Percentiles rank a stretch among this genome's conserved stretches.
phyloP scores from a whole-genome alignment of 2,329 filamentous ascomycete species.

The Epichloe hybrida region DNA sequence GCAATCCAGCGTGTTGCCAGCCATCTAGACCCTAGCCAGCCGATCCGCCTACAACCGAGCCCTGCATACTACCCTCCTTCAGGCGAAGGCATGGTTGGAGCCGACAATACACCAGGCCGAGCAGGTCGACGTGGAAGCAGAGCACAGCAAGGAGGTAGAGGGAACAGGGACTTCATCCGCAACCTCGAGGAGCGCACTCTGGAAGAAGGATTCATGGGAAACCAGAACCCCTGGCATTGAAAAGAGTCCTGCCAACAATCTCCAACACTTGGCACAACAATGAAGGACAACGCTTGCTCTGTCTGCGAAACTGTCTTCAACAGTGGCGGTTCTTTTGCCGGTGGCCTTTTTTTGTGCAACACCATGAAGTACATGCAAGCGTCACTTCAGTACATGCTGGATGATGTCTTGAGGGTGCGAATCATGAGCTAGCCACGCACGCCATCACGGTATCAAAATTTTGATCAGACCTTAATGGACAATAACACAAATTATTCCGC shows the following conservation, averaged over 20 bases:
- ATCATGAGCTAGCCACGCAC: not conserved
- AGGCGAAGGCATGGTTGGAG: constrained; percentile 60
- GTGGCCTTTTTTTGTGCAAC: not conserved
- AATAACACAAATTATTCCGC: not conserved
- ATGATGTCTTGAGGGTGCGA: not conserved
- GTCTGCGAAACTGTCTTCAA: not conserved
- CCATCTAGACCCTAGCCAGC: constrained; percentile 86
- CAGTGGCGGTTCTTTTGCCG: not conserved
- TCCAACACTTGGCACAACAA: not conserved
- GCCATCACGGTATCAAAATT: not conserved
- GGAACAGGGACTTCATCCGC: constrained; percentile 80
- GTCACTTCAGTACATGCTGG: not conserved
- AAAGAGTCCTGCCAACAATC: constrained; percentile 1
- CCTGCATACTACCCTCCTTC: constrained; percentile 95
- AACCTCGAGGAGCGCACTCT: constrained; percentile 88
- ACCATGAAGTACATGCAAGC: not conserved
- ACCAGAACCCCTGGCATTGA: constrained; percentile 55
- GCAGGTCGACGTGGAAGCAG: constrained; percentile 65
- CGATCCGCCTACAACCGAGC: constrained; percentile 86
- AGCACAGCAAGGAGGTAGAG: constrained; percentile 44
- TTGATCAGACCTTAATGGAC: not conserved
- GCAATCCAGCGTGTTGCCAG: constrained; percentile 90
- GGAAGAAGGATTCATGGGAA: constrained; percentile 77
- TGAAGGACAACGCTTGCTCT: not conserved
- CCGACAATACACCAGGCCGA: constrained; percentile 43